These are phyloP conservation scores for Cystobasidium pallidum DNA, from an alignment of 1,284 basidiomycete genomes.

Conservation along the genomic window DNA sequence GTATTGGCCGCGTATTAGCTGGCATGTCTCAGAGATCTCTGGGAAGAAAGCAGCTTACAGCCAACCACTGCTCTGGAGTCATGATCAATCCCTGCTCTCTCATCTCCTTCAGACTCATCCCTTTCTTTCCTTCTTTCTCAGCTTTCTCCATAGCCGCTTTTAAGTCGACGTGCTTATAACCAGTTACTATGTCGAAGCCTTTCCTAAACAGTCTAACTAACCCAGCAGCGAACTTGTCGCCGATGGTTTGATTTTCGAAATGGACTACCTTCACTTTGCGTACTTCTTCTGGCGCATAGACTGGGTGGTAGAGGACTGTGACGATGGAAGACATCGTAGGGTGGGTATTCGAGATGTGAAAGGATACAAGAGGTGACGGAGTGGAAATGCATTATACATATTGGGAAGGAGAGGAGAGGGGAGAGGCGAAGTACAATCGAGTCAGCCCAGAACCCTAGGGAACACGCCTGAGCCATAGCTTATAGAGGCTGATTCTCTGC, in stretches of 20 bases:
- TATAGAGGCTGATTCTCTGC: too few species aligned
- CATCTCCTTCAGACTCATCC: constrained; percentile 66
- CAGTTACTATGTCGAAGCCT: constrained; percentile 70
- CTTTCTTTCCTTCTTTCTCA: constrained; percentile 45
- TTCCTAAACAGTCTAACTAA: constrained; percentile 67
- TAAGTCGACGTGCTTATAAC: constrained; percentile 70
- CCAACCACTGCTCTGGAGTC: constrained; percentile 74
- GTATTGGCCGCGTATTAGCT: too few species aligned
- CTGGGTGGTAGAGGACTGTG: constrained; percentile 51
- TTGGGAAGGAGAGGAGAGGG: not conserved
- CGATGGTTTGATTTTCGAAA: constrained; percentile 65
- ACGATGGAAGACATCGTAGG: constrained; percentile 42
- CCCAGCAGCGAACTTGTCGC: constrained; percentile 70
- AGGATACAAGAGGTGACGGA: not conserved
- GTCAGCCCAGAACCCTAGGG: too few species aligned
- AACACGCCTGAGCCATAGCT: too few species aligned
- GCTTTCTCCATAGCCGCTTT: constrained; percentile 42
- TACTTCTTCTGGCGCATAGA: constrained; percentile 76
- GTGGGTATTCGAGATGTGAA: constrained; percentile 1
- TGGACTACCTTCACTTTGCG: constrained; percentile 78
- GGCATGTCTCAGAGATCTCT: constrained; percentile 37
- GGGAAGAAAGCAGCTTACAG: constrained; percentile 45
- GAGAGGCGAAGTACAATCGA: not conserved
- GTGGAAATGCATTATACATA: not conserved
- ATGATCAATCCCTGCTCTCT: constrained; percentile 73